phyloP scores from a whole-genome alignment of 306 rosid genomes.

The Ceratonia siliqua region DNA sequence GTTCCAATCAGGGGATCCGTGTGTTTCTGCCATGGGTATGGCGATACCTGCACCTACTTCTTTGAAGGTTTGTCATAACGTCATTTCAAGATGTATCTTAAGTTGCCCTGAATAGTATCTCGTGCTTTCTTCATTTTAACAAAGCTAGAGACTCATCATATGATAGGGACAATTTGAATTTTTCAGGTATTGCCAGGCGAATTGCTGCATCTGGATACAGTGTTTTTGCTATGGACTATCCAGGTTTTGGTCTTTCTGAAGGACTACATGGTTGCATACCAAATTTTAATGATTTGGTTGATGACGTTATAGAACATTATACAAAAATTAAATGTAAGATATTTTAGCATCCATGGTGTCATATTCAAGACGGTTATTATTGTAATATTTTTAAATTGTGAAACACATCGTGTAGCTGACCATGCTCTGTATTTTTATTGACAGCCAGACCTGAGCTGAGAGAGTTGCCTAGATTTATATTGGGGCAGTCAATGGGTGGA shows the following conservation, averaged over 20 bases:
- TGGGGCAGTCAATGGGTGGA: slow-evolving; percentile 97
- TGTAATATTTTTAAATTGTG: slow-evolving; percentile 3
- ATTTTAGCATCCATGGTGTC: not conserved
- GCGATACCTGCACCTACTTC: slow-evolving; percentile 92
- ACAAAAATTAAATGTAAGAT: slow-evolving; percentile 64
- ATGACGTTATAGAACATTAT: slow-evolving; percentile 75
- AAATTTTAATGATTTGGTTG: slow-evolving; percentile 67
- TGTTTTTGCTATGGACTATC: slow-evolving; percentile 84
- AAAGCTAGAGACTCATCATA: not conserved
- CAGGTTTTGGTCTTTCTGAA: slow-evolving; percentile 91
- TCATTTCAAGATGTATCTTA: not conserved
- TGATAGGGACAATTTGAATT: slow-evolving; percentile 13
- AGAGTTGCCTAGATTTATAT: slow-evolving; percentile 62
- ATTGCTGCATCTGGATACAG: slow-evolving; percentile 80
- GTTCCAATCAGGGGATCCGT: slow-evolving; percentile 63
- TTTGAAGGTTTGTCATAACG: slow-evolving; percentile 75
- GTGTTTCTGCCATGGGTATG: slow-evolving; percentile 97
- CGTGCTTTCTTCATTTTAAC: not conserved
- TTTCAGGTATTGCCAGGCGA: slow-evolving; percentile 72
- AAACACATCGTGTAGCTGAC: slow-evolving; percentile 20
- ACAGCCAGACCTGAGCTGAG: slow-evolving; percentile 68
- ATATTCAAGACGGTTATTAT: not conserved
- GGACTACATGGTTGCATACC: slow-evolving; percentile 85
- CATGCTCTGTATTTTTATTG: slow-evolving; percentile 29
- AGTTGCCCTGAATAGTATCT: not conserved